Percentiles rank a stretch among this genome's conserved stretches.
phyloP scores from a whole-genome alignment of 129 eudicot genomes.

The Cynara cardunculus region DNA sequence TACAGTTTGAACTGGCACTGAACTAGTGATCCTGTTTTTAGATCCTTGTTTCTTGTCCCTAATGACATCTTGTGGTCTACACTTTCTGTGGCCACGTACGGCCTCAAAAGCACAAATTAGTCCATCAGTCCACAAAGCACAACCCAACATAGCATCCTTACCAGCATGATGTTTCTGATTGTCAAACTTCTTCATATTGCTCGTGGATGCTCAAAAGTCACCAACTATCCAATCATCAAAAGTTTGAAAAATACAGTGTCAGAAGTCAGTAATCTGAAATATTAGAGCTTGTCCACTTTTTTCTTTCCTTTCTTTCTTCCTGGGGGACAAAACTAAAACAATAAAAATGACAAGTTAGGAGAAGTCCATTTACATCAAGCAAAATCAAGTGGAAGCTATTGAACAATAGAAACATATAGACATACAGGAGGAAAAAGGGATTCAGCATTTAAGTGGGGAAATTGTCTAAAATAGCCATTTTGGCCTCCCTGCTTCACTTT shows the following conservation, averaged over 20 bases:
- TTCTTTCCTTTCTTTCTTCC: neutral
- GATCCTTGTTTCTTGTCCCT: slow-evolving; percentile 25
- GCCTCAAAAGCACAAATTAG: slow-evolving; percentile 73
- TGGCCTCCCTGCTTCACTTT: neutral
- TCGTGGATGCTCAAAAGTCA: slow-evolving; percentile 19
- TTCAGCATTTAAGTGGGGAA: neutral
- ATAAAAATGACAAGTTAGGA: neutral
- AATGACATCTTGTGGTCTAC: slow-evolving; percentile 21
- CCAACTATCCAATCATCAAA: slow-evolving; percentile 13
- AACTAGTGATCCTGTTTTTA: slow-evolving; percentile 10
- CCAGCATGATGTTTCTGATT: slow-evolving; percentile 37
- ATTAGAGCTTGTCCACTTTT: neutral
- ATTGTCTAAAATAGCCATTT: neutral
- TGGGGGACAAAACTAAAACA: neutral
- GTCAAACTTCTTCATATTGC: slow-evolving; percentile 34
- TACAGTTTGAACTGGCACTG: neutral
- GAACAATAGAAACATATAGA: neutral
- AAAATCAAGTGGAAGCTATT: neutral
- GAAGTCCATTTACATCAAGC: neutral
- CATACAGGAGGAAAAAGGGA: neutral
- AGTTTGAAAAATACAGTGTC: neutral
- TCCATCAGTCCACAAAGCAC: slow-evolving; percentile 64
- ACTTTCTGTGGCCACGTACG: slow-evolving; percentile 36
- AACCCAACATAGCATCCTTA: slow-evolving; percentile 35
- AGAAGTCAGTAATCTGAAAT: neutral